These are phyloP conservation scores for Clarireedia monteithiana DNA, from an alignment of 2,329 filamentous ascomycete genomes.

Conservation along the genomic window DNA sequence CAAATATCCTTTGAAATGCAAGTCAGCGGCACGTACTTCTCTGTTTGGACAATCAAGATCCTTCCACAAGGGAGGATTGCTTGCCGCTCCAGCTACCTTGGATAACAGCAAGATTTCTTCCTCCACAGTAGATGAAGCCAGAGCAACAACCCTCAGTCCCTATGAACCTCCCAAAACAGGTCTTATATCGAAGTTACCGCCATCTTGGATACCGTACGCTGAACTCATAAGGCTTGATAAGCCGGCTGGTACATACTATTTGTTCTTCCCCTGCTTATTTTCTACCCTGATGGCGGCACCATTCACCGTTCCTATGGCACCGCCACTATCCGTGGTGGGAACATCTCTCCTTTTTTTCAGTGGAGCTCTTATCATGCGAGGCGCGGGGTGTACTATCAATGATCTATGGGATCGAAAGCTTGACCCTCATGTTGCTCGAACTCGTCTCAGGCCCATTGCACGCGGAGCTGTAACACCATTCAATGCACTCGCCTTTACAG, in stretches of 20 bases:
- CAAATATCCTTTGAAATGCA: not conserved
- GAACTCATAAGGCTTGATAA: conserved; percentile 78
- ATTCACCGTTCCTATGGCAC: conserved; percentile 51
- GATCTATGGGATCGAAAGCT: conserved; percentile 87
- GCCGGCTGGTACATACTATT: conserved; percentile 73
- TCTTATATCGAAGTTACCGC: conserved; percentile 60
- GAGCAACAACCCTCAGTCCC: not conserved
- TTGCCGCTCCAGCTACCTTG: not conserved
- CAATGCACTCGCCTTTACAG: conserved; percentile 66
- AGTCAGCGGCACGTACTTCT: not conserved
- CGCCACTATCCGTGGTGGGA: conserved; percentile 52
- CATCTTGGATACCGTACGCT: conserved; percentile 68
- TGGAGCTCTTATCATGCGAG: conserved; percentile 77
- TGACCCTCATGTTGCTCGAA: conserved; percentile 71
- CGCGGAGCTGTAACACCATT: conserved; percentile 67
- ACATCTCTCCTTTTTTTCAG: conserved; percentile 64
- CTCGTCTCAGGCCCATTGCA: conserved; percentile 71
- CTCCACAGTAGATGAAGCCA: not conserved
- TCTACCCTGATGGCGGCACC: conserved; percentile 75
- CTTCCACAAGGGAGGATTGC: not conserved
- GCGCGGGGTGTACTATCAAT: conserved; percentile 82
- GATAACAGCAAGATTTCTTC: not conserved
- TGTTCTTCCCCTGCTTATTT: conserved; percentile 80
- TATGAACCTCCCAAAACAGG: conserved; percentile 56
- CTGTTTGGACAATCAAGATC: not conserved